Base-by-base conservation (phyloP, 2,329 filamentous ascomycete species). In the Fusarium transvaalense region DNA sequence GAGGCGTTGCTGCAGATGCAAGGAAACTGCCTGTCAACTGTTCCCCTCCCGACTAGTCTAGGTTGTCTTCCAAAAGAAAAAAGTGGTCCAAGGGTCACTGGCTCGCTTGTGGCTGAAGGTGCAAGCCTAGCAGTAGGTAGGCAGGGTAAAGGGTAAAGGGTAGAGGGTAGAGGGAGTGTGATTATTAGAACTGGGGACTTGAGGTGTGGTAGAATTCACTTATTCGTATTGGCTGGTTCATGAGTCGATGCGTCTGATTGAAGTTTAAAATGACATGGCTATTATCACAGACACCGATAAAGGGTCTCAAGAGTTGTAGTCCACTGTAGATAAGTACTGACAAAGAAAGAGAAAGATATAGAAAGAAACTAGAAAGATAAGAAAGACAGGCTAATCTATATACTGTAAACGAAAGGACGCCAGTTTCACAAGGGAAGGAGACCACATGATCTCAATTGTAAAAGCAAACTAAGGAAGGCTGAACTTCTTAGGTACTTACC, bases 1-100 rank as follows among this genome's bases (percentile, higher is more conserved):
- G 57, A 72, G 64, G 52, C 65, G 64, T 56, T 42, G 64, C 43
- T 69, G 58, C 69, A 72, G 63, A 73, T 72, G 66, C 71, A 72
- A 68, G 71, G 61, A 59, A 66, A 55, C 48, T 56, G 34, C 23
- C 32, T 25, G 65, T 69, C 58, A 43, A 55, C 66, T 60, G 50
- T 66, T 50, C 69, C 63, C 71, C 63, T 63, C 67, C 58, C 48
- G 38, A 50, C 41, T 29, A n/a, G n/a, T n/a, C n/a, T n/a, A n/a
- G n/a, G n/a, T n/a, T 29, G 42, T 45, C 42, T 29, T 45, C 52
- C 52, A 57, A 41, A 71, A 64, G 58, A 31, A 66, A 58, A 64
- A 58, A 71, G 65, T 52, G 61, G 54, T 19, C 53, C 61, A 69
- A 69, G 66, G 61, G 61, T 69, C 66, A 52, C 56, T 52, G 31